Evolutionary conservation across 352 stramenopile species (phyloP), one percentile per base, ranked within the genome.

Genomic region (Phytophthora fragariaefolia): DNA sequence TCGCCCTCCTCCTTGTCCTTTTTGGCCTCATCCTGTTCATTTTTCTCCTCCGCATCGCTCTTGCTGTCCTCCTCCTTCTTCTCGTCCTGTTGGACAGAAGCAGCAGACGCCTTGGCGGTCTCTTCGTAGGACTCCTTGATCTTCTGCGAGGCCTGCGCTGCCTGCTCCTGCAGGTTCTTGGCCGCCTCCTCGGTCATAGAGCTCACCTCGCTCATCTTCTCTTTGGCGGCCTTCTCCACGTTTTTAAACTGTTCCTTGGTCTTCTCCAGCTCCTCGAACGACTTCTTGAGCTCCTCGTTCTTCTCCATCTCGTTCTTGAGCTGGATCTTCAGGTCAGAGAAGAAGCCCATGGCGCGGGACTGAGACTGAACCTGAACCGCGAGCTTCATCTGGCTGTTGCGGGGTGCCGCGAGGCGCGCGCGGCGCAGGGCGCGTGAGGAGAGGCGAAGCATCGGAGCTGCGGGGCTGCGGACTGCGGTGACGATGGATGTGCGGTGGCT

Each of bases 261-360:
- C 65, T 90, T 86, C 51, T 89, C 75, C 48, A 91, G 71, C 66
- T 93, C 83, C 56, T 94, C 81, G 15, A 92, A 80, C 9, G 79
- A 88, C 54, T 92, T 90, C 58, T 91, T 91, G 55, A 91, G 71
- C 74, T 91, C 82, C 61, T 89, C 79, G 61, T 91, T 91, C 73
- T 92, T 92, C 47, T 91, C 82, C 58, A 93, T 77, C 66, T 95
- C 87, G 49, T 77, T 85, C 67, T 92, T 87, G 34, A 93, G 72
- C 58, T 91, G 83, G 55, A 92, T 90, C 73, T 91, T 93, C 40
- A 92, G 53, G 58, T 93, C 79, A 48, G 80, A 86, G 59, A 91
- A 92, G 71, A 92, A 87, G 20, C 84, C 82, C 79, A 92, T 87
- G 4, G 69, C 36, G 20, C 84, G 83, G 28, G 59, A 64, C 79